These are phyloP conservation scores for Cerrena zonata DNA, from an alignment of 1,284 basidiomycete genomes.

Conservation along the genomic window DNA sequence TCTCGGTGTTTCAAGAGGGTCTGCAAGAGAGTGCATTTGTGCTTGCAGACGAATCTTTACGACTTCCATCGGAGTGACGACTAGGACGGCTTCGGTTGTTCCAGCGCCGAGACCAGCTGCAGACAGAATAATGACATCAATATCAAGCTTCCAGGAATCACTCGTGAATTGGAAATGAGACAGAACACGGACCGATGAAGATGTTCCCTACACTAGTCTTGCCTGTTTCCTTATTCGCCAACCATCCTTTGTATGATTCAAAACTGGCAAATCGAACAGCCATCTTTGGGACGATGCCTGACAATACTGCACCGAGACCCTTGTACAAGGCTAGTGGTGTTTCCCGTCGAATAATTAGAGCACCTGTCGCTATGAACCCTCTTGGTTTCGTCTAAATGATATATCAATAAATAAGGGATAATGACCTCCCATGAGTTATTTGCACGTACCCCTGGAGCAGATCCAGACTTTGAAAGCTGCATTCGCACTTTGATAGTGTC, in stretches of 20 bases:
- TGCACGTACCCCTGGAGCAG: slow-evolving; percentile 70
- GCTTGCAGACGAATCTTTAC: slow-evolving; percentile 98
- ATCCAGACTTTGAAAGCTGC: slow-evolving; percentile 85
- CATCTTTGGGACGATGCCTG: slow-evolving; percentile 99
- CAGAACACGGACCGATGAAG: slow-evolving; percentile 61
- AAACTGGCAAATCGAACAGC: slow-evolving; percentile 98
- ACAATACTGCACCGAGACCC: slow-evolving; percentile 94
- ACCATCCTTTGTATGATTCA: slow-evolving; percentile 84
- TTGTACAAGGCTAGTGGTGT: slow-evolving; percentile 96
- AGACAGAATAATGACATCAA: not conserved
- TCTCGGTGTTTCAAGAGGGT: slow-evolving; percentile 88
- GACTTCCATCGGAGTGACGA: slow-evolving; percentile 99
- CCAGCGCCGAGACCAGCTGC: slow-evolving; percentile 81
- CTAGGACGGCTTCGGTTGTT: slow-evolving; percentile 87
- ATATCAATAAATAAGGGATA: not conserved
- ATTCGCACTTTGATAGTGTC: slow-evolving; percentile 99
- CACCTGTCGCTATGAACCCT: slow-evolving; percentile 89
- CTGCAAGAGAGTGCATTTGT: slow-evolving; percentile 94
- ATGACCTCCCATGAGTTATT: not conserved
- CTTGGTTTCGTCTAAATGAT: slow-evolving; percentile 75
- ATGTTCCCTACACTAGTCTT: slow-evolving; percentile 71
- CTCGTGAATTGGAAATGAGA: not conserved
- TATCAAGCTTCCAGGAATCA: no score
- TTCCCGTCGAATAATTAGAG: slow-evolving; percentile 85
- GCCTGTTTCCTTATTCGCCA: slow-evolving; percentile 75